phyloP scores from a whole-genome alignment of 2,329 filamentous ascomycete species.

The Ascochyta fabae region DNA sequence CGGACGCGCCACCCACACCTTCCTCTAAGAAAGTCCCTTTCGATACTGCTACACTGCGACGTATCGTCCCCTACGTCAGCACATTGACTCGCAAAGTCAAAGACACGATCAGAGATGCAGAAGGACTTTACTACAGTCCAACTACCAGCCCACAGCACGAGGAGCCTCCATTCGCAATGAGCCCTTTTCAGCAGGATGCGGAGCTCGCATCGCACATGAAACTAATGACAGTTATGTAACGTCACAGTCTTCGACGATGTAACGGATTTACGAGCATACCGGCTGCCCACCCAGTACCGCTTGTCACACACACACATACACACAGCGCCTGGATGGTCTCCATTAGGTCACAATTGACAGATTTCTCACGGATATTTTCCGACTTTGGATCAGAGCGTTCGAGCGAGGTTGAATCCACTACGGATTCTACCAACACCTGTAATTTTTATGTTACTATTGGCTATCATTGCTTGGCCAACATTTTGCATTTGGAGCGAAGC shows the following conservation, averaged over 20 bases:
- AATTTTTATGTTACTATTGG: constrained; percentile 41
- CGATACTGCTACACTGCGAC: constrained; percentile 67
- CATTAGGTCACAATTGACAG: constrained; percentile 24
- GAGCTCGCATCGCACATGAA: constrained; percentile 48
- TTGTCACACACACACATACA: neutral
- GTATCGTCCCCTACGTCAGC: constrained; percentile 64
- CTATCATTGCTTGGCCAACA: constrained; percentile 24
- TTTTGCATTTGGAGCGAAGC: constrained; percentile 46
- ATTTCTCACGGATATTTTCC: constrained; percentile 38
- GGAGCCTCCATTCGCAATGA: constrained; percentile 45
- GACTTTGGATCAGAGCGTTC: constrained; percentile 42
- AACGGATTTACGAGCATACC: constrained; percentile 24
- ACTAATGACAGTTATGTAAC: constrained; percentile 51
- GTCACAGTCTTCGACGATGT: constrained; percentile 17
- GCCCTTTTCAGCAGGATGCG: constrained; percentile 42
- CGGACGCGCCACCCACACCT: constrained; percentile 36
- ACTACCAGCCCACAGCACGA: constrained; percentile 43
- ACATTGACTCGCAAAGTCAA: constrained; percentile 57
- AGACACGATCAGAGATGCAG: constrained; percentile 55
- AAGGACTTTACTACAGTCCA: constrained; percentile 56
- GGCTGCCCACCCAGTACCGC: constrained; percentile 11
- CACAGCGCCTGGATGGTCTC: constrained; percentile 1
- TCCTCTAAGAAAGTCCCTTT: constrained; percentile 66
- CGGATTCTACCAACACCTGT: constrained; percentile 34
- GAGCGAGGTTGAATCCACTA: constrained; percentile 29